Base-by-base conservation (phyloP, 208 protist genomes). In the Angomonas desouzai region DNA sequence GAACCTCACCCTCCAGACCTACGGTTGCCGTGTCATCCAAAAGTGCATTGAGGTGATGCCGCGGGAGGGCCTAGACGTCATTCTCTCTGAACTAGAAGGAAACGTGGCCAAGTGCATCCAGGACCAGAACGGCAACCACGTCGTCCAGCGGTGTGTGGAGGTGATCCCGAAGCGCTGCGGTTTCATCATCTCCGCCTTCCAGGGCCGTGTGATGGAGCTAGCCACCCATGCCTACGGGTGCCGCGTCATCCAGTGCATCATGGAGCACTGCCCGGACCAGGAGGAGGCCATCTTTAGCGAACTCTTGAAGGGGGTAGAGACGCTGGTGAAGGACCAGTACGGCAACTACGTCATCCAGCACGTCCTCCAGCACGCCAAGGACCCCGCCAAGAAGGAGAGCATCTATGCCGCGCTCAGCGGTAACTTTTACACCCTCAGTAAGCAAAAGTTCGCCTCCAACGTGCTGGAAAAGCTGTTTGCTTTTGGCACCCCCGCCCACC, bases 301-400 rank as follows among this genome's bases (percentile, higher is more conserved):
- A 65, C 74, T 99, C 11, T 83, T 98, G 59, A 68, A 84, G 28
- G 87, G 85, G 29, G 86, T 96, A 4, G 73, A 86, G 27, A 72
- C 64, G 32, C 84, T 99, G 23, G 89, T 92, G 25, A 89, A 97
- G 75, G 97, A 99, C 68, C 96, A 99, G 80, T 99, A 99, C 72
- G 98, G 98, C 58, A 99, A 99, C 76, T 99, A 99, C 73, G 98
- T 99, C n/a, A 96, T 99, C 55, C 98, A 99, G 82, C 97, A 99
- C 70, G 85, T 99, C 11, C 72, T 99, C 22, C 92, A 98, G 66
- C 81, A 98, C 70, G 94, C 93, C 32, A 87, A 77, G 23, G 81
- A 83, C 27, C 76, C 87, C 30, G 72, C 87, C 56, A 89, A 96
- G 77, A 85, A 98, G 22, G 66, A 93, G 25, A 64, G 68, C 55